Base-by-base conservation (phyloP, 2,329 filamentous ascomycete species). In the Penicillium sumatraense region DNA sequence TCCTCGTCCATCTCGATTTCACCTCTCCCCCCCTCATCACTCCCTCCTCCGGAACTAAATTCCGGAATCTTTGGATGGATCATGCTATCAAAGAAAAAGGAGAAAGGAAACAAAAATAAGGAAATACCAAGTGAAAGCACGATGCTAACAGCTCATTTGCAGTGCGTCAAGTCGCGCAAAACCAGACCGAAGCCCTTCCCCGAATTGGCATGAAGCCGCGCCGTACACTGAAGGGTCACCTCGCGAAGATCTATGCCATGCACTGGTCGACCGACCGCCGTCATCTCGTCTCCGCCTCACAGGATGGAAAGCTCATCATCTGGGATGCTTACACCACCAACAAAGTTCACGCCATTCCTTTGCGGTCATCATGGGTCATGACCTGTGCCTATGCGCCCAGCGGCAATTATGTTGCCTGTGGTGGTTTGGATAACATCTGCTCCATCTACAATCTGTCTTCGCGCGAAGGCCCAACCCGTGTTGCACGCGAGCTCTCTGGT, bases 321-420 rank as follows among this genome's bases (percentile, higher is more conserved):
- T 99, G 95, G 95, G 95, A 99, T 76, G 95, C 95, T 56, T 99
- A 99, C 81, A 98, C 93, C 63, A 98, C 95, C 60, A 98, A 99
- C 84, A 99, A 99, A 78, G 95, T 99, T 59, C 95, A 99, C 78
- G 95, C 95, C 75, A 98, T 99, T 68, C 95, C 95, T 29, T 84
- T 99, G 56, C 88, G 95, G 62, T 98, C 95, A 13, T 99, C 95
- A 13, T 99, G 95, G 95, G 95, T 99, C 78, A 99, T 99, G 95
- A 99, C 95, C 64, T 99, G 95, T 84, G 95, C 95, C 72, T 99
- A 99, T 76, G 93, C 95, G 58, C 95, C 95, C 11, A 96, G 92
- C 72, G 95, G 95, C 53, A 99, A 99, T 81, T 99, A 93, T 74
- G 95, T 99, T 56, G 95, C 95, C 53, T 99, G 95, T 74, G 95